Base-by-base conservation (phyloP, 306 rosid species). In the Acacia acuminata region DNA sequence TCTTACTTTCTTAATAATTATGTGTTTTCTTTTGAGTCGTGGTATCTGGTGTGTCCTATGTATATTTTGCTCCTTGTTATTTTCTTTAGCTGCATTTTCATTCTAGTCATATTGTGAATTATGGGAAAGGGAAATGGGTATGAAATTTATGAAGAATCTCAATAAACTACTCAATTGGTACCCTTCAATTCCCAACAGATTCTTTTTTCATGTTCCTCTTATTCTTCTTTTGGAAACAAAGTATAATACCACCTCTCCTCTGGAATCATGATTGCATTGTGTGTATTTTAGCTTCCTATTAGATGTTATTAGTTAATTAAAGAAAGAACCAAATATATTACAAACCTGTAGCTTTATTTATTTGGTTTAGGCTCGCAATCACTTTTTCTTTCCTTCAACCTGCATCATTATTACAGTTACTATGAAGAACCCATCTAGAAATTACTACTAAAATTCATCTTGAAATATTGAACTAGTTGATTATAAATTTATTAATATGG, bases 71-170 rank as follows among this genome's bases (percentile, higher is more conserved):
- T 48, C 53, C 53, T 48, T 14, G 20, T 4, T 48, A 45, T n/a
- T 14, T 30, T 30, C 34, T 30, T 30, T 30, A 30, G 34, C 34
- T 2, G 34, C 34, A 30, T 30, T 30, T 30, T 30, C 34, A 30
- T 30, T 30, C 34, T 30, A 30, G 34, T 42, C 61, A 7, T 50
- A 8, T 1, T 60, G 55, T 10, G n/a, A 10, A 32, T 20, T 64
- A 1, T n/a, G 68, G 34, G 81, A 27, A 8, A 10, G n/a, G 17
- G 32, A 20, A 14, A 36, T 34, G 20, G 32, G 65, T 8, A 71
- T 70, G 66, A 25, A 66, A 74, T 60, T 77, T 73, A 73, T 9
- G 60, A 5, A 74, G 44, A 80, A 51, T 51, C 34, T 43, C 32
- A 3, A 60, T 60, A 65, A 10, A 45, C 48, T 77, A 45, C 13